Conservation (phyloP, 1,284 basidiomycete species). For the Pisolithus thermaeus region DNA sequence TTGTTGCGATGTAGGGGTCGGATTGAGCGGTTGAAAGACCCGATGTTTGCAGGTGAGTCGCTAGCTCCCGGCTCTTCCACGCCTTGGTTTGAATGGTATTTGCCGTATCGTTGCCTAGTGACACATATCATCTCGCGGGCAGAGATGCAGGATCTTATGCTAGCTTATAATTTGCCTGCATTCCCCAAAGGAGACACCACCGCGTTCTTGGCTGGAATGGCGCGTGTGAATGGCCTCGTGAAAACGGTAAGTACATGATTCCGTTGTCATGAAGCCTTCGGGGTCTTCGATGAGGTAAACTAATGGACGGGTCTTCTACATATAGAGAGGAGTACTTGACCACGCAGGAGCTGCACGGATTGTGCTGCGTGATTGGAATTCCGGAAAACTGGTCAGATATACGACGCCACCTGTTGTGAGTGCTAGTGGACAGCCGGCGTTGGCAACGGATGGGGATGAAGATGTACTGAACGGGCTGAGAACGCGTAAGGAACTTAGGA, state of each 20-base stretch:
- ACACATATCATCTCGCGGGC: conserved; percentile 69
- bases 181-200: conserved; percentile 69
- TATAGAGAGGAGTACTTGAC: conserved; percentile 74
- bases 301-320: conserved; percentile 13
- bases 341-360: conserved; percentile 75
- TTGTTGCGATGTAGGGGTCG: conserved; percentile 78
- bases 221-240: conserved; percentile 74
- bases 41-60: conserved; percentile 62
- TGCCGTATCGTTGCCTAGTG: conserved; percentile 39
- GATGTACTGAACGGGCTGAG: conserved; percentile 43
- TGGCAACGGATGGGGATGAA: conserved; percentile 35
- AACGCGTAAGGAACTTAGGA: conserved; percentile 61
- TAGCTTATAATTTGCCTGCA: conserved; percentile 83
- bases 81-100: no score
- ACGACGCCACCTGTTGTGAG: conserved; percentile 49
- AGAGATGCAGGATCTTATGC: conserved; percentile 80
- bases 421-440: conserved; percentile 12
- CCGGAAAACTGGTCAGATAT: conserved; percentile 76
- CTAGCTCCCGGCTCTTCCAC: not conserved
- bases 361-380: conserved; percentile 88
- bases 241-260: conserved; percentile 57
- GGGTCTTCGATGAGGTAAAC: not conserved
- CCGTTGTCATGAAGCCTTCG: not conserved
- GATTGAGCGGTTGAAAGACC: conserved; percentile 86
- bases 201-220: conserved; percentile 80